A percentile compares a stretch with the other conserved stretches of the same genome.
Conservation (phyloP, 2,329 filamentous ascomycete genomes). For the Fusarium clavum region DNA sequence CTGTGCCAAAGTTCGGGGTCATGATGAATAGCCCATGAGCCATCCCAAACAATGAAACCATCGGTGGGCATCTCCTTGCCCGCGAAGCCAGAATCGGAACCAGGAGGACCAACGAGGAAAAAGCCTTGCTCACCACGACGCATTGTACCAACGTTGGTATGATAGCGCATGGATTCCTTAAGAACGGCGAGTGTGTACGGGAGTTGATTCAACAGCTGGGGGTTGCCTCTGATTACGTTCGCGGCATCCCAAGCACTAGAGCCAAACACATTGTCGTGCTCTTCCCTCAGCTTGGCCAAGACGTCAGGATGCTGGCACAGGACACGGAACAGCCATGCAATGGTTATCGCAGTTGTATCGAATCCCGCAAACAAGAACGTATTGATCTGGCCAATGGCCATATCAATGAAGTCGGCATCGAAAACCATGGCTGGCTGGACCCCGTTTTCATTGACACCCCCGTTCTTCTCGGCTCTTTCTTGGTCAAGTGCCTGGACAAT, state of each 20-base stretch:
- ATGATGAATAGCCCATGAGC: slow-evolving; percentile 27
- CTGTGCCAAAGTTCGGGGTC: slow-evolving; percentile 34
- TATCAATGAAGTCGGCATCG: slow-evolving; percentile 29
- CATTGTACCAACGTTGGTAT: slow-evolving; percentile 41
- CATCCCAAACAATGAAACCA: slow-evolving; percentile 40
- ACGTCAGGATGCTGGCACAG: slow-evolving; percentile 48
- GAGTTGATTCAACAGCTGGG: slow-evolving; percentile 49
- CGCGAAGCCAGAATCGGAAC: slow-evolving; percentile 22
- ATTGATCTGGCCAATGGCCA: slow-evolving; percentile 51
- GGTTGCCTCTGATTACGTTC: slow-evolving; percentile 27
- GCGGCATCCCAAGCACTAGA: slow-evolving; percentile 42
- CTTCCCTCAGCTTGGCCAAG: slow-evolving; percentile 49
- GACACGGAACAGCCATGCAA: slow-evolving; percentile 50
- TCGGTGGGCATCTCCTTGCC: slow-evolving; percentile 46
- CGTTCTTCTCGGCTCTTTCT: slow-evolving; percentile 11
- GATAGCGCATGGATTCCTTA: slow-evolving; percentile 52
- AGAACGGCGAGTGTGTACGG: slow-evolving; percentile 54
- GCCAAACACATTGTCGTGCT: slow-evolving; percentile 53
- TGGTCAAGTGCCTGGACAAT: slow-evolving; percentile 23
- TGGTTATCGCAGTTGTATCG: slow-evolving; percentile 52
- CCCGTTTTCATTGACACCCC: not conserved
- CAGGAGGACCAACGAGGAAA: slow-evolving; percentile 46
- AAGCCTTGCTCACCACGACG: slow-evolving; percentile 30
- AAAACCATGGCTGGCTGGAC: slow-evolving; percentile 30
- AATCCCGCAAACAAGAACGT: slow-evolving; percentile 54